Conservation (phyloP, 345 rosid species). For the Gossypium stocksii region DNA sequence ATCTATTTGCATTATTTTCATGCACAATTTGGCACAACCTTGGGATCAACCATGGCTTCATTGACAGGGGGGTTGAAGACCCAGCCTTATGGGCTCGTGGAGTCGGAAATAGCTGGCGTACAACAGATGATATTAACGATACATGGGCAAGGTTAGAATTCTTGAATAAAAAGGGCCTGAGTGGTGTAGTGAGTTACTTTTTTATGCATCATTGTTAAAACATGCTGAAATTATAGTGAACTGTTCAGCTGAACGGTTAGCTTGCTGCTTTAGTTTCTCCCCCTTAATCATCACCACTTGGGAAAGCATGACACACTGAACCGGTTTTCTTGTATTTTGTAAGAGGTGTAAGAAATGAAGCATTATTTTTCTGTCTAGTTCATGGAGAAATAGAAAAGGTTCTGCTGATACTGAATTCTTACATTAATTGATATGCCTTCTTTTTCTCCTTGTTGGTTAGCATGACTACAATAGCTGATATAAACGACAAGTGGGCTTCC, state of each 20-base stretch:
- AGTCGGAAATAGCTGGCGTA: slow-evolving; percentile 99
- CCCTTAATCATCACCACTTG: too few species aligned
- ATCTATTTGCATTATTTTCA: neutral
- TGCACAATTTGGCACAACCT: neutral
- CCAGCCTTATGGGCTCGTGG: slow-evolving; percentile 93
- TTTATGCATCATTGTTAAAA: neutral
- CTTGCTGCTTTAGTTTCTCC: neutral
- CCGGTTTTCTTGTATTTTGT: neutral
- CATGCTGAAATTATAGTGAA: neutral
- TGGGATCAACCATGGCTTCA: slow-evolving; percentile 13
- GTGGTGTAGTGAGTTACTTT: neutral
- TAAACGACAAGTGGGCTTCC: slow-evolving; percentile 91
- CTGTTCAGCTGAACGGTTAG: neutral
- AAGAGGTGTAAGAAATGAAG: neutral
- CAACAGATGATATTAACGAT: slow-evolving; percentile 87
- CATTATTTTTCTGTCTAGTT: neutral
- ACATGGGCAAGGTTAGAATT: slow-evolving; percentile 84
- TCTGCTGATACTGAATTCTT: neutral
- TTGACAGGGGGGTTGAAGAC: slow-evolving; percentile 79
- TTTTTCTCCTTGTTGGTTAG: slow-evolving; percentile 33
- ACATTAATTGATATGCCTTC: slow-evolving; percentile 15
- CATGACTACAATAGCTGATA: slow-evolving; percentile 91
- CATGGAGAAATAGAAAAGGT: neutral
- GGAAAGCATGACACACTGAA: neutral
- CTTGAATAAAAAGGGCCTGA: slow-evolving; percentile 8